phyloP scores from a whole-genome alignment of 2,329 filamentous ascomycete species.

The Madurella mycetomatis region DNA sequence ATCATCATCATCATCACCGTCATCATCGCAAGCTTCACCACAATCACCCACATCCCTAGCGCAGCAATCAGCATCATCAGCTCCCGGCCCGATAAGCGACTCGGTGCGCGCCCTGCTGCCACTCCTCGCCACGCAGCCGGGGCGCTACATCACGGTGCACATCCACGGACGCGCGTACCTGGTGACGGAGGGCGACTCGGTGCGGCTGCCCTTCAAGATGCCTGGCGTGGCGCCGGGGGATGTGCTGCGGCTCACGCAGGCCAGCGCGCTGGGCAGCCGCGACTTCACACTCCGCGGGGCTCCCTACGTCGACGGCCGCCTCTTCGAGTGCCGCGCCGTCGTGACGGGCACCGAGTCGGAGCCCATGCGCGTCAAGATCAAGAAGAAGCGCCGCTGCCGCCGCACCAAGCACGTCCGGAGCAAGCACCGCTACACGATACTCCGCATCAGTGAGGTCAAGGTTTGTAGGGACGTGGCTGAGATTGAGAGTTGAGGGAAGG shows the following conservation, averaged over 20 bases:
- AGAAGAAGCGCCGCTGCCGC: slow-evolving; percentile 75
- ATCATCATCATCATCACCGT: slow-evolving; percentile 9
- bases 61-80: slow-evolving; percentile 4
- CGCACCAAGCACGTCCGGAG: slow-evolving; percentile 72
- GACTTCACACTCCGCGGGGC: slow-evolving; percentile 84
- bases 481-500: slow-evolving; percentile 4
- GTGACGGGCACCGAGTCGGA: slow-evolving; percentile 82
- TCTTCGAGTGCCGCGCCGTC: slow-evolving; percentile 81
- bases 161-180: slow-evolving; percentile 79
- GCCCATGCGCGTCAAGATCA: slow-evolving; percentile 71
- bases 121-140: slow-evolving; percentile 65
- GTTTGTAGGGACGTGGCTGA: slow-evolving; percentile 40
- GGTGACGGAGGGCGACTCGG: slow-evolving; percentile 67
- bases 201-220: slow-evolving; percentile 78
- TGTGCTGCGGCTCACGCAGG: slow-evolving; percentile 80
- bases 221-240: slow-evolving; percentile 74
- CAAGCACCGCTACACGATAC: slow-evolving; percentile 84
- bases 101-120: slow-evolving; percentile 62
- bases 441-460: slow-evolving; percentile 78
- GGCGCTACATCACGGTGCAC: slow-evolving; percentile 74
- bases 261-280: slow-evolving; percentile 73
- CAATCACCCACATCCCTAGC: too few relatives aligned
- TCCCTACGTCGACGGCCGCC: slow-evolving; percentile 74
- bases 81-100: slow-evolving; percentile 42
- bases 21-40: slow-evolving; percentile 34